Percentiles rank a stretch among this genome's conserved stretches.
Conservation (phyloP, 2,329 filamentous ascomycete species). For the Rhynchosporium agropyri region DNA sequence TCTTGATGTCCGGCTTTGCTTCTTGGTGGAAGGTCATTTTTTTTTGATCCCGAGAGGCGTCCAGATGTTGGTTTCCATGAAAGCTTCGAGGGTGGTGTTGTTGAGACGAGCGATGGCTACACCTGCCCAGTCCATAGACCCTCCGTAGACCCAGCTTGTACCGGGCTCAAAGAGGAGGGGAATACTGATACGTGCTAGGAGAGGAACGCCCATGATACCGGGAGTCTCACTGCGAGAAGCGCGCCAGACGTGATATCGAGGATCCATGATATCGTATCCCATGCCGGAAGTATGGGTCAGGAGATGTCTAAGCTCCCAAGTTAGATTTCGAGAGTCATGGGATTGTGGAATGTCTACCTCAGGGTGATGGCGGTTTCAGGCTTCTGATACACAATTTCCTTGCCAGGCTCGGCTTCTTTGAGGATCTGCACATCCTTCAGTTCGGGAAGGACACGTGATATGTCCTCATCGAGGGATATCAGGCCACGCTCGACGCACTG, state of each 20-base stretch:
- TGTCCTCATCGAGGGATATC: slow-evolving; percentile 51
- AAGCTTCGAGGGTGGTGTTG: slow-evolving; percentile 27
- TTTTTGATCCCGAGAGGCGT: slow-evolving; percentile 33
- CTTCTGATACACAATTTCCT: slow-evolving; percentile 27
- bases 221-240: slow-evolving; percentile 12
- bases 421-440: slow-evolving; percentile 32
- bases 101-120: slow-evolving; percentile 48
- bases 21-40: slow-evolving; percentile 34
- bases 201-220: background rate
- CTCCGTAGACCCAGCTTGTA: slow-evolving; percentile 61
- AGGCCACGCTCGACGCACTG: slow-evolving; percentile 57
- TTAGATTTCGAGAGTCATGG: background rate
- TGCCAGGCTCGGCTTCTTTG: slow-evolving; percentile 28
- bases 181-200: slow-evolving; percentile 18
- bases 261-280: slow-evolving; percentile 24
- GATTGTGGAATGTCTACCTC: slow-evolving; percentile 21
- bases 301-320: slow-evolving; percentile 18
- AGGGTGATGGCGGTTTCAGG: slow-evolving; percentile 31
- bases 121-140: slow-evolving; percentile 57
- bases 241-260: slow-evolving; percentile 20
- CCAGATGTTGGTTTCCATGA: slow-evolving; percentile 35
- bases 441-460: slow-evolving; percentile 32
- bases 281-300: slow-evolving; percentile 34
- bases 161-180: slow-evolving; percentile 68
- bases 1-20: slow-evolving; percentile 24